Conservation (phyloP, 805 yeast genomes). For the Wickerhamomyces mucosus region DNA sequence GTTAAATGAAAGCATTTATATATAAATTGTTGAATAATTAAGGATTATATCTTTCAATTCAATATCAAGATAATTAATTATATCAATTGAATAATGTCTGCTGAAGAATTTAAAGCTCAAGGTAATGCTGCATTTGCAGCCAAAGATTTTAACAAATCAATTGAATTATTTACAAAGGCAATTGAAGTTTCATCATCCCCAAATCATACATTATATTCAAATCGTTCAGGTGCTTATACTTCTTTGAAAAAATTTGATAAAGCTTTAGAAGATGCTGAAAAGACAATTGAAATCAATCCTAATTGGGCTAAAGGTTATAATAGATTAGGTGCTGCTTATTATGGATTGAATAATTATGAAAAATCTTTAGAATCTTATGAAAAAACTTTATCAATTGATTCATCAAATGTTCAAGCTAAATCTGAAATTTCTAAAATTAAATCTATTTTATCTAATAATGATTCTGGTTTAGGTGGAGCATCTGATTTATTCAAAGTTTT, state of each 20-base stretch:
- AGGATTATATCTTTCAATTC: no score
- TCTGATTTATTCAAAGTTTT: slow-evolving; percentile 72
- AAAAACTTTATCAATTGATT: slow-evolving; percentile 74
- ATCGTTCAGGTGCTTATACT: slow-evolving; percentile 88
- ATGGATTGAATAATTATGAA: slow-evolving; percentile 74
- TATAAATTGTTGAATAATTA: no score
- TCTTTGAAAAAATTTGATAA: slow-evolving; percentile 62
- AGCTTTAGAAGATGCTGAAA: slow-evolving; percentile 80
- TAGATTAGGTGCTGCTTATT: slow-evolving; percentile 88
- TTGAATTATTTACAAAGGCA: slow-evolving; percentile 75
- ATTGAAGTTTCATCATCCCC: slow-evolving; percentile 75
- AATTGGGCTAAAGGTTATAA: slow-evolving; percentile 94
- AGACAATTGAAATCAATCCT: slow-evolving; percentile 72
- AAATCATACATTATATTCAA: slow-evolving; percentile 87
- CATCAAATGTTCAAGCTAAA: slow-evolving; percentile 70
- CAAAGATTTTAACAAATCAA: slow-evolving; percentile 74
- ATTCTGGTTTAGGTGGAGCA: slow-evolving; percentile 42
- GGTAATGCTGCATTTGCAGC: slow-evolving; percentile 91
- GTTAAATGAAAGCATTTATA: no score
- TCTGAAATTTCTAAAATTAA: not conserved
- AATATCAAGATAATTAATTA: no score
- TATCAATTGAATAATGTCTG: slow-evolving; percentile 46
- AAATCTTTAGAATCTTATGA: slow-evolving; percentile 64
- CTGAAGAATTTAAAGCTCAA: slow-evolving; percentile 77
- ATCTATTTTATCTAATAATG: slow-evolving; percentile 23